Percentiles rank a stretch among this genome's conserved stretches.
These are phyloP conservation scores for Tricholoma matsutake DNA, from an alignment of 768 basidiomycete species.

Conservation along the genomic window DNA sequence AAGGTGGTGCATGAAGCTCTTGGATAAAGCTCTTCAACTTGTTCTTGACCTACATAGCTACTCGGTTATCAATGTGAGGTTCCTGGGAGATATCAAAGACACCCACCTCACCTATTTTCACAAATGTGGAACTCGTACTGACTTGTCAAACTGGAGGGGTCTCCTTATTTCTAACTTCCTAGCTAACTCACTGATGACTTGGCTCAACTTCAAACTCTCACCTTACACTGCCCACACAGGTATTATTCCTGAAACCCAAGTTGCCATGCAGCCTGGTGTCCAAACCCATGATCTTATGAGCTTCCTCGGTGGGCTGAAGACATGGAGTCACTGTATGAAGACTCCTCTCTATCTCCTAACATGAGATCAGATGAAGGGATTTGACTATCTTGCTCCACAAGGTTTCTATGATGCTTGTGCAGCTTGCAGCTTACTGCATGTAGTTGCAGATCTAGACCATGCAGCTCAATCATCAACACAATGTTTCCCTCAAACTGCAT, in stretches of 20 bases:
- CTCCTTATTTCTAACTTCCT: constrained; percentile 4
- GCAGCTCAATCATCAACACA: constrained; percentile 11
- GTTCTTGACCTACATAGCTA: constrained; percentile 2
- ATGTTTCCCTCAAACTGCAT: not conserved
- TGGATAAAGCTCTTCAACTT: not conserved
- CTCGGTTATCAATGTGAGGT: not conserved
- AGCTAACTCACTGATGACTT: constrained; percentile 3
- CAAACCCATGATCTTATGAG: constrained; percentile 16
- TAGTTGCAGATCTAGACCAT: constrained; percentile 15
- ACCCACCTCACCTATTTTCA: constrained; percentile 5
- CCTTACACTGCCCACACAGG: not conserved
- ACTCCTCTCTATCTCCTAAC: constrained; percentile 12
- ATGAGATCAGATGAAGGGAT: constrained; percentile 23
- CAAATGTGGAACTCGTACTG: not conserved
- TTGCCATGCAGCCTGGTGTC: constrained; percentile 13
- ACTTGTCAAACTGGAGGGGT: constrained; percentile 2
- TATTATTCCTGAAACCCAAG: constrained; percentile 17
- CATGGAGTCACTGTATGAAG: constrained; percentile 9
- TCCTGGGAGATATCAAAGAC: not conserved
- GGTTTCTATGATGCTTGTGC: constrained; percentile 20
- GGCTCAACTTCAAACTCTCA: constrained; percentile 2
- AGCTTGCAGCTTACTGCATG: constrained; percentile 13
- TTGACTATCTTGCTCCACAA: constrained; percentile 17
- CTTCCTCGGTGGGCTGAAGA: constrained; percentile 12
- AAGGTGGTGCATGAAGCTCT: not conserved